A percentile compares a stretch with the other conserved stretches of the same genome.
Evolutionary conservation across 2,329 filamentous ascomycete genomes (phyloP).

Genomic region (Fusarium pseudocircinatum): DNA sequence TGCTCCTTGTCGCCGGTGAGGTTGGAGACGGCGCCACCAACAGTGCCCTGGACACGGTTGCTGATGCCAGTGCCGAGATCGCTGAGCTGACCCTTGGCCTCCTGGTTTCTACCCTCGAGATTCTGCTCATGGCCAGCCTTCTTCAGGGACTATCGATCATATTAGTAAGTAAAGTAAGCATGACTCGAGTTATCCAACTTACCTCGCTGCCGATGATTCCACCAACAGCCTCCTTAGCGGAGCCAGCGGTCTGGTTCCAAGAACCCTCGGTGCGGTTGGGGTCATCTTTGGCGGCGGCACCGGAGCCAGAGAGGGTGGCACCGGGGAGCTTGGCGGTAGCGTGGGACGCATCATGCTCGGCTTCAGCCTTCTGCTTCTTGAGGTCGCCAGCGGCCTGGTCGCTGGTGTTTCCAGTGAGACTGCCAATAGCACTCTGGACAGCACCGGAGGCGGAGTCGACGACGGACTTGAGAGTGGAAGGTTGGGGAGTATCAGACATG

Average conservation of each 20-base stretch:
- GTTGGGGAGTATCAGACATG: constrained; percentile 46
- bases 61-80: constrained; percentile 75
- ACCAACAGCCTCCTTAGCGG: constrained; percentile 83
- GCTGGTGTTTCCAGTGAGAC: constrained; percentile 74
- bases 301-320: constrained; percentile 73
- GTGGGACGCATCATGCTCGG: constrained; percentile 79
- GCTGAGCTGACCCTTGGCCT: constrained; percentile 82
- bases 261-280: constrained; percentile 75
- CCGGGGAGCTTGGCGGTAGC: constrained; percentile 78
- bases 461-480: constrained; percentile 83
- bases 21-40: constrained; percentile 77
- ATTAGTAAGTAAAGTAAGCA: constrained; percentile 15
- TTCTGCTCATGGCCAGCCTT: constrained; percentile 81
- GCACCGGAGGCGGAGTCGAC: constrained; percentile 77
- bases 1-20: constrained; percentile 75
- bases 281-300: constrained; percentile 76
- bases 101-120: constrained; percentile 78
- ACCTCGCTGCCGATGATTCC: constrained; percentile 78
- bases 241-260: constrained; percentile 91
- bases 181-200: constrained; percentile 31
- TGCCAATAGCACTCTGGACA: constrained; percentile 76
- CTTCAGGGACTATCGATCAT: constrained; percentile 67
- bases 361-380: constrained; percentile 71
- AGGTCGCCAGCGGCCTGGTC: constrained; percentile 73
- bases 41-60: constrained; percentile 73